Conservation (phyloP, 202 grass and related monocot species). For the Digitaria exilis region DNA sequence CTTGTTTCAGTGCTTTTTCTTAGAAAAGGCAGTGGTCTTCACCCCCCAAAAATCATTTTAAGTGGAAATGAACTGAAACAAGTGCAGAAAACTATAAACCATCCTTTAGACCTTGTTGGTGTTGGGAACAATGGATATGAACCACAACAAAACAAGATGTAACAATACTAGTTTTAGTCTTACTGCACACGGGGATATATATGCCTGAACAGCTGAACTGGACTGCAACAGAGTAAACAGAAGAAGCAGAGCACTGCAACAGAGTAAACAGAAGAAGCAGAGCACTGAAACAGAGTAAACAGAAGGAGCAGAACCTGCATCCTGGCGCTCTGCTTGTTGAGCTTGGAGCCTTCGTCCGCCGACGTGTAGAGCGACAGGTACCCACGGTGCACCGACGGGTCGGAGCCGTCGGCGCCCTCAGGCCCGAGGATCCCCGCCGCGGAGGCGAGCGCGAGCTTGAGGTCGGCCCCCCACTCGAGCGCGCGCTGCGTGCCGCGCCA, state of each 20-base stretch:
- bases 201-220: neutral
- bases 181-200: neutral
- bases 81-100: neutral
- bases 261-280: no score
- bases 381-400: slow-evolving; percentile 58
- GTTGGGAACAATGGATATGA: neutral
- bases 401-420: slow-evolving; percentile 48
- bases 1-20: neutral
- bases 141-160: neutral
- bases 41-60: neutral
- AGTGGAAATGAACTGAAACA: neutral
- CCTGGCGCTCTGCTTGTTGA: slow-evolving; percentile 64
- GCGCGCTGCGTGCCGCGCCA: slow-evolving; percentile 73
- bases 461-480: slow-evolving; percentile 72
- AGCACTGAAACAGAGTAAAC: neutral
- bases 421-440: slow-evolving; percentile 64
- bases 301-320: slow-evolving; percentile 51
- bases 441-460: slow-evolving; percentile 58
- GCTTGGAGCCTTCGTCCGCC: slow-evolving; percentile 45
- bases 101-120: neutral
- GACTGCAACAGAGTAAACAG: no score
- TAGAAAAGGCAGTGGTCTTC: neutral
- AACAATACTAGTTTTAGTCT: neutral
- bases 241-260: no score
- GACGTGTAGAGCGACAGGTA: slow-evolving; percentile 71